These are phyloP conservation scores for Monosporascus sp. DNA, from an alignment of 2,329 filamentous ascomycete genomes.

Conservation along the genomic window DNA sequence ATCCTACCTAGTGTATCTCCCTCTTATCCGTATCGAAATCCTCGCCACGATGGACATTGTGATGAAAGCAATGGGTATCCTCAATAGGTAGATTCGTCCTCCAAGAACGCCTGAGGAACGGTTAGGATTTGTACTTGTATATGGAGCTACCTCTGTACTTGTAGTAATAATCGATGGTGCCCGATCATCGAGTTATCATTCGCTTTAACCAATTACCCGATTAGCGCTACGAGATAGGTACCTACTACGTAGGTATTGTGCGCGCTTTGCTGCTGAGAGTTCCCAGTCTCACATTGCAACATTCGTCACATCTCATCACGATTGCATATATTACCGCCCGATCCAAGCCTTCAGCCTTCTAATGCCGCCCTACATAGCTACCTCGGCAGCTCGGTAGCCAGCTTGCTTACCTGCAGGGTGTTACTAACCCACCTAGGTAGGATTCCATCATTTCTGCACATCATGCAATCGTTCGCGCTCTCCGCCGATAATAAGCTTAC, in stretches of 20 bases:
- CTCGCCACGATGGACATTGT: too few relatives aligned
- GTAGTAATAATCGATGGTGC: too few relatives aligned
- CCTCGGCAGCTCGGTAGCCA: too few relatives aligned
- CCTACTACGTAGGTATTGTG: too few relatives aligned
- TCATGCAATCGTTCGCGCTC: not conserved
- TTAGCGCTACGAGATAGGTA: not conserved
- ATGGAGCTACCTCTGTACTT: too few relatives aligned
- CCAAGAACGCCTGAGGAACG: conserved; percentile 9
- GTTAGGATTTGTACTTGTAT: not conserved
- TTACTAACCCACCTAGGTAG: not conserved
- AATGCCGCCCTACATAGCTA: not conserved
- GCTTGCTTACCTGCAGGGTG: not conserved
- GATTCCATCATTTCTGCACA: not conserved
- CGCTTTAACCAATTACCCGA: not conserved
- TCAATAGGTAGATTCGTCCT: not conserved
- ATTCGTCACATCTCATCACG: not conserved
- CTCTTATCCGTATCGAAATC: too few relatives aligned
- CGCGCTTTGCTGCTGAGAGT: too few relatives aligned
- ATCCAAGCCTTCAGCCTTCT: conserved; percentile 10
- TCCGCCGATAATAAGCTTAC: not conserved
- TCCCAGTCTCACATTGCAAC: too few relatives aligned
- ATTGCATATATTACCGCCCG: conserved; percentile 15
- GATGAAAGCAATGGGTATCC: too few relatives aligned
- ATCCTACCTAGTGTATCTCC: too few relatives aligned
- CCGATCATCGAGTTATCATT: not conserved